These are phyloP conservation scores for Prunus kanzakura DNA, from an alignment of 306 rosid species.

Conservation along the genomic window DNA sequence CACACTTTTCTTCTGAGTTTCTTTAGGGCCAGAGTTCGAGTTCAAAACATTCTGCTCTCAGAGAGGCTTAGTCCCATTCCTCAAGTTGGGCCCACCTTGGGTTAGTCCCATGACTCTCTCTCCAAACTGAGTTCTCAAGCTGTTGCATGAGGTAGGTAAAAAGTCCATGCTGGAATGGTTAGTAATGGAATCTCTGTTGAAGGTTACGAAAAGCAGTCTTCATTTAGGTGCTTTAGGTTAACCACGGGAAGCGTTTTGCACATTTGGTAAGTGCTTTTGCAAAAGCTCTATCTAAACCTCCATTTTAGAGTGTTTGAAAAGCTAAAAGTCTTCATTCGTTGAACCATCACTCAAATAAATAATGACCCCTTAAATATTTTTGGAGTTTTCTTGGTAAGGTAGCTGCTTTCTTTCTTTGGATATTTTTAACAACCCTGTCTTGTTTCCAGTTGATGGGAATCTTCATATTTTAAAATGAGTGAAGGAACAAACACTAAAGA, in stretches of 20 bases:
- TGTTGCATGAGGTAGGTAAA: not conserved
- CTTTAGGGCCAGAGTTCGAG: not conserved
- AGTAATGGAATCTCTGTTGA: no score
- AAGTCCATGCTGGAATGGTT: not conserved
- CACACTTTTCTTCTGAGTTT: not conserved
- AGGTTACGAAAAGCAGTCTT: not conserved
- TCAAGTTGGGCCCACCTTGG: not conserved
- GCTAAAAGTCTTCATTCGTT: not conserved
- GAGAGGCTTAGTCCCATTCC: not conserved
- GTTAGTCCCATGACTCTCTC: not conserved
- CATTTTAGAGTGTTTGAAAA: not conserved
- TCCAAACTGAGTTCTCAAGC: not conserved
- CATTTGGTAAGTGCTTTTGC: not conserved
- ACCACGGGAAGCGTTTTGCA: no score
- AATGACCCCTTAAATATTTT: not conserved
- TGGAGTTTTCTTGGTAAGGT: not conserved
- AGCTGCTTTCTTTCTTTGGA: not conserved
- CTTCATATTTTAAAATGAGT: not conserved
- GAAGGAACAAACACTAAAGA: not conserved
- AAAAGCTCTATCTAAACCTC: not conserved
- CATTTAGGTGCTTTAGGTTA: no score
- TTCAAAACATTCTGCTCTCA: conserved; percentile 4
- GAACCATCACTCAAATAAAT: not conserved
- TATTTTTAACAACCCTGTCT: not conserved
- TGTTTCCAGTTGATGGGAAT: conserved; percentile 14